These are phyloP conservation scores for Sonneratia caseolaris DNA, from an alignment of 345 rosid genomes.

Conservation along the genomic window DNA sequence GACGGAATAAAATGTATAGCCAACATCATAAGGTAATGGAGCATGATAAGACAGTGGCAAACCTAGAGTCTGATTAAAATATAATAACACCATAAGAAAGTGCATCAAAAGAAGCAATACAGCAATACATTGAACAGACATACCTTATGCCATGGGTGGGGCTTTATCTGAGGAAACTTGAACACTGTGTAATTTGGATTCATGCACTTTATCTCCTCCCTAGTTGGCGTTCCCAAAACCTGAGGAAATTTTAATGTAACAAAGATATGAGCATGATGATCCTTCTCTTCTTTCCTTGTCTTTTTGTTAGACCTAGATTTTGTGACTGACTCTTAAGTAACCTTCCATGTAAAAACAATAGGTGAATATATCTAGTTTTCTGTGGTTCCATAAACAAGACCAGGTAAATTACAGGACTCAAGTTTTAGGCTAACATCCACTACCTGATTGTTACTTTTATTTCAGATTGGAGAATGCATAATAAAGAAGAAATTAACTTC, in stretches of 20 bases:
- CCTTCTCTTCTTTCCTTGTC: not conserved
- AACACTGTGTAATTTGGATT: slow-evolving; percentile 90
- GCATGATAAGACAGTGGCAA: not conserved
- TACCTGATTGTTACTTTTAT: not conserved
- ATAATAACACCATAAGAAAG: not conserved
- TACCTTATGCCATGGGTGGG: slow-evolving; percentile 99
- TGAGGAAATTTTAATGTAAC: slow-evolving; percentile 15
- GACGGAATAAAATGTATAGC: too few relatives aligned
- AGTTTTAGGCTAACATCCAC: not conserved
- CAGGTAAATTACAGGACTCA: not conserved
- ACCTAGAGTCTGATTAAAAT: not conserved
- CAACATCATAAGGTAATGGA: not conserved
- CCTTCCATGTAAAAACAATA: not conserved
- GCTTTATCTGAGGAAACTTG: slow-evolving; percentile 90
- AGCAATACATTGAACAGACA: not conserved
- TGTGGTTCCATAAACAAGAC: not conserved
- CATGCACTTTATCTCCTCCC: slow-evolving; percentile 99
- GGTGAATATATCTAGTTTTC: not conserved
- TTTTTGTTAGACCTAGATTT: not conserved
- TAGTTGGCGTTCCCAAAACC: slow-evolving; percentile 94
- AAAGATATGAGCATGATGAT: not conserved
- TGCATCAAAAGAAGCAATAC: not conserved
- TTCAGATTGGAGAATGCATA: not conserved
- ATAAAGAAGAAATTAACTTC: not conserved
- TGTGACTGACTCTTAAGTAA: too few relatives aligned